phyloP scores from a whole-genome alignment of 306 rosid genomes.

The Oxytropis ochrocephala region DNA sequence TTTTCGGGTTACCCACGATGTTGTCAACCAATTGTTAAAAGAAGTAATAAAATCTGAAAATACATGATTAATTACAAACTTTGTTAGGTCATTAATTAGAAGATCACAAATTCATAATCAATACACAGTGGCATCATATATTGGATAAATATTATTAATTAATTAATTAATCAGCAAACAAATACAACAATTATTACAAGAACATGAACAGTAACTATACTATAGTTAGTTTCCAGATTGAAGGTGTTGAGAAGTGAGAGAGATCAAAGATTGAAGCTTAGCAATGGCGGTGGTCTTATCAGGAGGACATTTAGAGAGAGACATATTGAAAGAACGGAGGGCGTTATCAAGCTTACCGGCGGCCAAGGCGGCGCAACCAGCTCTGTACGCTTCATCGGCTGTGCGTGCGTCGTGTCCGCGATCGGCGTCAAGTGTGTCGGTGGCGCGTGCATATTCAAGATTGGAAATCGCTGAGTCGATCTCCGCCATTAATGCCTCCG shows the following conservation, averaged over 20 bases:
- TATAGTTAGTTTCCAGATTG: conserved; percentile 22
- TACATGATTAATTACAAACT: no score
- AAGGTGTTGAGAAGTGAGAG: conserved; percentile 71
- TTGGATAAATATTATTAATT: no score
- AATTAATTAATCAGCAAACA: neutral
- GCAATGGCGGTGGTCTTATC: conserved; percentile 56
- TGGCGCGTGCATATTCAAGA: conserved; percentile 62
- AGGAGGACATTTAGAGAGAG: conserved; percentile 74
- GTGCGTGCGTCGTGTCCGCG: conserved; percentile 40
- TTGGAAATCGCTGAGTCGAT: conserved; percentile 69
- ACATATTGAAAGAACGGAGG: conserved; percentile 44
- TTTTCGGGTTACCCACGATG: no score
- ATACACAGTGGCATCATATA: neutral
- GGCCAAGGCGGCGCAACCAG: conserved; percentile 79
- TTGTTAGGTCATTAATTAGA: no score
- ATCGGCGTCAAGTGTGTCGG: conserved; percentile 34
- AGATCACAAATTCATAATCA: neutral
- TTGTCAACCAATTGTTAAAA: no score
- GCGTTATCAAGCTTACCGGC: conserved; percentile 74
- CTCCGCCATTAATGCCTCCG: conserved; percentile 77
- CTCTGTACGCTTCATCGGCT: conserved; percentile 80
- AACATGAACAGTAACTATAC: neutral
- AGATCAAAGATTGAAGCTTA: conserved; percentile 64
- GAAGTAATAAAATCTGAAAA: no score
- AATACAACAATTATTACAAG: neutral